Percentiles rank a stretch among this genome's conserved stretches.
These are phyloP conservation scores for Cyamopsis tetragonoloba DNA, from an alignment of 306 rosid genomes.

Conservation along the genomic window DNA sequence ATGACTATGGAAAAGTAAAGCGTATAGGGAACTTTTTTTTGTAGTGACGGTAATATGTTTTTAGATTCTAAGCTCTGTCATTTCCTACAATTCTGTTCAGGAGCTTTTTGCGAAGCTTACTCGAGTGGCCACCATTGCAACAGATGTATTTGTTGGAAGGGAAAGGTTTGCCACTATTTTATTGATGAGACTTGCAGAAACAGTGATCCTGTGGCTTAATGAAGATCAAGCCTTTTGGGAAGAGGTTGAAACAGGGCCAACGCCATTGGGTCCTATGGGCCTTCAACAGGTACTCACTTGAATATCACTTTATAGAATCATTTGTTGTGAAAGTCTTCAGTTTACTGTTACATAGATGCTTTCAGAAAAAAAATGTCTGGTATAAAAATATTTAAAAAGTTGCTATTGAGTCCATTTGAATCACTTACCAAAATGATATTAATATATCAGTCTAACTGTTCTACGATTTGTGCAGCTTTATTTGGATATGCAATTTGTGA, in stretches of 20 bases:
- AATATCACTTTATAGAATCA: neutral
- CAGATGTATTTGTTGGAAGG: conserved; percentile 82
- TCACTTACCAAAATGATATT: neutral
- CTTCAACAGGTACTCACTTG: conserved; percentile 71
- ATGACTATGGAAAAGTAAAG: too few relatives aligned
- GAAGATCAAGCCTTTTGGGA: conserved; percentile 91
- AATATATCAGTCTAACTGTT: neutral
- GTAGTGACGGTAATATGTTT: neutral
- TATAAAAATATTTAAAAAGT: neutral
- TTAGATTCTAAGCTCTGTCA: neutral
- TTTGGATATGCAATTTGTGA: conserved; percentile 94
- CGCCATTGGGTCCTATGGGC: conserved; percentile 77
- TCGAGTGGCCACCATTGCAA: conserved; percentile 51
- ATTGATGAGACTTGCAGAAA: conserved; percentile 81
- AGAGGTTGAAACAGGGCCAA: conserved; percentile 60
- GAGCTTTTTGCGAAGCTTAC: conserved; percentile 60
- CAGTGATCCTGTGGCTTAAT: conserved; percentile 80
- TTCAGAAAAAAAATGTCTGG: too few relatives aligned
- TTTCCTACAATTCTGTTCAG: conserved; percentile 32
- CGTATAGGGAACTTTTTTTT: too few relatives aligned
- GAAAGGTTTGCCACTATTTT: conserved; percentile 84
- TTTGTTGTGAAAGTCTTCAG: neutral
- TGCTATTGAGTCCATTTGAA: too few relatives aligned
- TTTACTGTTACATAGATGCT: too few relatives aligned
- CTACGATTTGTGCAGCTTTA: conserved; percentile 54